Evolutionary conservation across 108 stramenopile genomes (phyloP).

Genomic region (Conticribra weissflogii): DNA sequence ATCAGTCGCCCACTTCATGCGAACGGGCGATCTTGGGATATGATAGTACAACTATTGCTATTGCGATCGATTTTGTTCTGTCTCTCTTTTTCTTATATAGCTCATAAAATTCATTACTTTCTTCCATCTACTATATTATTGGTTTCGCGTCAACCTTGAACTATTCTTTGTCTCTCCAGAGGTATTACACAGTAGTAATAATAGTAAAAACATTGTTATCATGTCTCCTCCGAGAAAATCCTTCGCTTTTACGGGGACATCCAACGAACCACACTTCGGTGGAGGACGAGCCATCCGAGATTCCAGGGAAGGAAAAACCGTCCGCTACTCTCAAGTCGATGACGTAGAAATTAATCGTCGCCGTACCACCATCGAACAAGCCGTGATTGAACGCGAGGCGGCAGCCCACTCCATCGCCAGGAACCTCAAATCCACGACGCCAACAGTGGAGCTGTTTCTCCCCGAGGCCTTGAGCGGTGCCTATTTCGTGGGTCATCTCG

Average conservation of each 20-base stretch:
- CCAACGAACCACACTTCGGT: not conserved
- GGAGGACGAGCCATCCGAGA: not conserved
- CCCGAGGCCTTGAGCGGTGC: slow-evolving; percentile 57
- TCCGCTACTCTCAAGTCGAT: slow-evolving; percentile 17
- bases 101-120: no score
- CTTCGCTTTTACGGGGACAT: not conserved
- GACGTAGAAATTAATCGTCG: slow-evolving; percentile 34
- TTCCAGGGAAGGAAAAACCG: not conserved
- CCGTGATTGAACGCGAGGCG: slow-evolving; percentile 48
- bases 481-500: slow-evolving; percentile 72
- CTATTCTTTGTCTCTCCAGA: no score
- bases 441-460: slow-evolving; percentile 51
- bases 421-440: slow-evolving; percentile 45
- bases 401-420: slow-evolving; percentile 51
- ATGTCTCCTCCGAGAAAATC: not conserved
- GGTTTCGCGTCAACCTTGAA: no score
- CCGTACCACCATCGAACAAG: slow-evolving; percentile 51
- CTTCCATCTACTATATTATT: no score
- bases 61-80: no score
- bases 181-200: no score
- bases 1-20: no score
- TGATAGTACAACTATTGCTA: no score
- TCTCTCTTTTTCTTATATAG: no score
- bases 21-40: no score
- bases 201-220: not conserved